A percentile compares a stretch with the other conserved stretches of the same genome.
Conservation (phyloP, 768 basidiomycete genomes). For the Roridomyces roridus region DNA sequence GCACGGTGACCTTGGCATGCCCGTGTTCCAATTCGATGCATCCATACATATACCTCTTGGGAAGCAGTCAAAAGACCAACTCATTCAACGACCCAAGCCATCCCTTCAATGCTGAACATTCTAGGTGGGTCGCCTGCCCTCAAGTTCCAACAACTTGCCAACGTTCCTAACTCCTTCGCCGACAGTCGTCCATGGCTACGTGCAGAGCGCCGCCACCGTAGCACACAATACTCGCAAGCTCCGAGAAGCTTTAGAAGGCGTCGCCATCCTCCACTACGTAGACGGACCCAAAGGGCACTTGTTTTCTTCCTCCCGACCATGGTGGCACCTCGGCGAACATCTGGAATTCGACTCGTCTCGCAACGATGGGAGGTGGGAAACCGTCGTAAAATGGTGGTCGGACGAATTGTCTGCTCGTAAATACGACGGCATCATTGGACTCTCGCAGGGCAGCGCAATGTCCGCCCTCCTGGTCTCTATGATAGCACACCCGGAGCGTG, state of each 20-base stretch:
- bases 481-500: slow-evolving; percentile 27
- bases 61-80: too few relatives aligned
- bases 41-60: too few relatives aligned
- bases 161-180: background rate
- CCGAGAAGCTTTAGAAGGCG: slow-evolving; percentile 22
- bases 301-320: slow-evolving; percentile 17
- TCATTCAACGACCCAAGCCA: too few relatives aligned
- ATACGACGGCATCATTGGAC: slow-evolving; percentile 30
- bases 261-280: slow-evolving; percentile 27
- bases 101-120: slow-evolving; percentile 12
- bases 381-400: slow-evolving; percentile 28
- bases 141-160: background rate
- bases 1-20: too few relatives aligned
- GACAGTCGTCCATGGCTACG: slow-evolving; percentile 27
- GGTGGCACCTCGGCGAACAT: slow-evolving; percentile 22
- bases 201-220: slow-evolving; percentile 25
- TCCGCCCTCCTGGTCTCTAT: slow-evolving; percentile 28
- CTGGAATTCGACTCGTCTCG: slow-evolving; percentile 16
- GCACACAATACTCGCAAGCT: slow-evolving; percentile 23
- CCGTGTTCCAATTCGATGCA: too few relatives aligned
- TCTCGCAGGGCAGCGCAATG: slow-evolving; percentile 31
- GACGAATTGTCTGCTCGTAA: slow-evolving; percentile 25
- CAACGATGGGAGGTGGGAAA: slow-evolving; percentile 12
- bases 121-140: background rate
- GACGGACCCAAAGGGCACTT: slow-evolving; percentile 19